Evolutionary conservation across 495 filamentous ascomycete species (phyloP), one percentile per base, ranked within the genome.

Genomic region (Usnea hakonensis): DNA sequence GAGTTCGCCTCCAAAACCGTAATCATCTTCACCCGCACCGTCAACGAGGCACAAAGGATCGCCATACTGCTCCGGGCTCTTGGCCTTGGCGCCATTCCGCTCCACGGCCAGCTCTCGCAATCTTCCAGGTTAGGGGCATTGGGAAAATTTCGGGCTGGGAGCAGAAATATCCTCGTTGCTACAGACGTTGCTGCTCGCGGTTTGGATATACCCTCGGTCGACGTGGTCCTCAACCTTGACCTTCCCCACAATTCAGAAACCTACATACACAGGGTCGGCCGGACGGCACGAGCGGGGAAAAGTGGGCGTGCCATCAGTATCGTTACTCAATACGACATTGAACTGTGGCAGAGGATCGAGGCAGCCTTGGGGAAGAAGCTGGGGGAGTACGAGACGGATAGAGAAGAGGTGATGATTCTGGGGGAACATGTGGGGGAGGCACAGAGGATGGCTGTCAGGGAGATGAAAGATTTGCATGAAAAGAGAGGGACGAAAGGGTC

Each of bases 141-240:
- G 17, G 87, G 85, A 68, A 97, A 96, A 73, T 97, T 98, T 79
- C 83, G 86, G 14, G 81, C 85, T 2, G 82, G 87, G 16, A 81
- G 76, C 55, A 79, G 91, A 13, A 82, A 92, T 61, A 92, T 98
- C 61, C 83, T 97, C 17, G 88, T 97, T n/a, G 92, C 92, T 1
- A 97, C 93, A 0, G 94, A 97, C 70, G 91, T 97, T 32, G 94
- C 95, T 5, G 90, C 94, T 11, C 83, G 94, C 68, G 94, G 94
- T 78, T 80, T 98, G 10, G 94, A 98, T 82, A 95, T 97, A 62
- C 91, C 93, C 26, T 85, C 84, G 52, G 94, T 98, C 5, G 92
- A 96, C 64, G 74, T 91, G 0, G 91, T 98, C 5, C 67, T 98
- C 57, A 96, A 97, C 72, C 89, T 84, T 63, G 93, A 97, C 69